These are phyloP conservation scores for Starmerella bombi DNA, from an alignment of 805 yeast genomes.

Conservation along the genomic window DNA sequence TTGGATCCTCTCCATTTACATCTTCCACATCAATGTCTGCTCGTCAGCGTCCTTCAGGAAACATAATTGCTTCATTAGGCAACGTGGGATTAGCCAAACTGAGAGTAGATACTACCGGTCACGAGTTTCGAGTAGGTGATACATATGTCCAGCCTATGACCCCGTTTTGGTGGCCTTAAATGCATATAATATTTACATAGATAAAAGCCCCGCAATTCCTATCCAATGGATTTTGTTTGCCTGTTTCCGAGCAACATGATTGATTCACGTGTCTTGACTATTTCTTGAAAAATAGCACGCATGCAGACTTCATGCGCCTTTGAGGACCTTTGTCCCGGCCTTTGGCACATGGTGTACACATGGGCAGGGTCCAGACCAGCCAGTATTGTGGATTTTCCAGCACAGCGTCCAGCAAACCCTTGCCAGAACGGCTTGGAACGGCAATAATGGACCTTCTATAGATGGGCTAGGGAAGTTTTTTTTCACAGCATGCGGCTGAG, in stretches of 20 bases:
- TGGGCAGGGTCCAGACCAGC: too few relatives aligned
- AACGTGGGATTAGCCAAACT: constrained; percentile 57
- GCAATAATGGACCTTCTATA: too few relatives aligned
- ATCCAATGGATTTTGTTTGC: not conserved
- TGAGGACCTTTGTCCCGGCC: too few relatives aligned
- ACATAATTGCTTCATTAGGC: constrained; percentile 41
- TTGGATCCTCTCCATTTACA: constrained; percentile 18
- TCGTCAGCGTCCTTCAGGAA: constrained; percentile 45
- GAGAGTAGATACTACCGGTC: constrained; percentile 30
- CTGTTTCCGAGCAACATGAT: not conserved
- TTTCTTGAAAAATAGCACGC: too few relatives aligned
- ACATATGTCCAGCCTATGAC: constrained; percentile 39
- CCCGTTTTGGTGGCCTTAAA: constrained; percentile 75
- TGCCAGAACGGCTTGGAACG: too few relatives aligned
- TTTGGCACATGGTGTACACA: too few relatives aligned
- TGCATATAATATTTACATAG: too few relatives aligned
- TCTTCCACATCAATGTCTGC: not conserved
- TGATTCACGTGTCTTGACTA: not conserved
- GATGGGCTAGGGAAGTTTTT: too few relatives aligned
- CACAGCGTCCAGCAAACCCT: too few relatives aligned
- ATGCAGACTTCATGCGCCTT: too few relatives aligned
- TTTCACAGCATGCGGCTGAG: too few relatives aligned
- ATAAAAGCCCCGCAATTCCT: not conserved
- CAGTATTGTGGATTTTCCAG: too few relatives aligned
- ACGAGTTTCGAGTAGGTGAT: constrained; percentile 14